These are phyloP conservation scores for Cymodocea nodosa DNA, from an alignment of 116 monocot species.

Conservation along the genomic window DNA sequence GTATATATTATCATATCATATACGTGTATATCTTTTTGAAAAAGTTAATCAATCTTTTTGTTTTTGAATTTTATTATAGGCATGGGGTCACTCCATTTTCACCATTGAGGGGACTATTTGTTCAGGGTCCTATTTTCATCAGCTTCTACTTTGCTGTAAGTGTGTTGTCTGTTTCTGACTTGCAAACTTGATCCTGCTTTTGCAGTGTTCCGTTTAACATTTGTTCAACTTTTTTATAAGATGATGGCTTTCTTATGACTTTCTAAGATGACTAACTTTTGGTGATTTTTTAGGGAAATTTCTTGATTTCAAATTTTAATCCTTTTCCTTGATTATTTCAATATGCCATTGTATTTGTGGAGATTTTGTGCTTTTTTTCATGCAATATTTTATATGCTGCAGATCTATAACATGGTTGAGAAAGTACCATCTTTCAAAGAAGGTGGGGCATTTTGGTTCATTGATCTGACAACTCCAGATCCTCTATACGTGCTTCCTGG, in stretches of 20 bases:
- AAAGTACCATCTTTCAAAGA: constrained; percentile 95
- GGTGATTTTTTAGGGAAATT: too few relatives aligned
- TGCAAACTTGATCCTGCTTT: not conserved
- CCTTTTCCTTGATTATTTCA: too few relatives aligned
- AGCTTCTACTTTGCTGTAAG: constrained; percentile 95
- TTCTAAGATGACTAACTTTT: too few relatives aligned
- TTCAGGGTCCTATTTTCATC: constrained; percentile 92
- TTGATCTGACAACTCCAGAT: constrained; percentile 93
- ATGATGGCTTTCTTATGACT: not conserved
- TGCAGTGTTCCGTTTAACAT: not conserved
- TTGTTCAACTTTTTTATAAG: not conserved
- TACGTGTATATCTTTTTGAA: too few relatives aligned
- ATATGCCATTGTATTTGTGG: too few relatives aligned
- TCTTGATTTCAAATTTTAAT: too few relatives aligned
- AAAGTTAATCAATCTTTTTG: too few relatives aligned
- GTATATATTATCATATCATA: too few relatives aligned
- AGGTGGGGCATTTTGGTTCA: constrained; percentile 92
- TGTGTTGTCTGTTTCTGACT: not conserved
- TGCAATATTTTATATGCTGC: not conserved
- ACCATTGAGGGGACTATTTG: constrained; percentile 78
- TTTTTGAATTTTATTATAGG: constrained; percentile 22
- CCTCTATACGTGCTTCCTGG: constrained; percentile 61
- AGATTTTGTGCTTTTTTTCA: not conserved
- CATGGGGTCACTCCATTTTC: constrained; percentile 92
- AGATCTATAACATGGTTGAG: constrained; percentile 95